A percentile compares a stretch with the other conserved stretches of the same genome.
These are phyloP conservation scores for Colletotrichum lupini DNA, from an alignment of 2,329 filamentous ascomycete species.

Conservation along the genomic window DNA sequence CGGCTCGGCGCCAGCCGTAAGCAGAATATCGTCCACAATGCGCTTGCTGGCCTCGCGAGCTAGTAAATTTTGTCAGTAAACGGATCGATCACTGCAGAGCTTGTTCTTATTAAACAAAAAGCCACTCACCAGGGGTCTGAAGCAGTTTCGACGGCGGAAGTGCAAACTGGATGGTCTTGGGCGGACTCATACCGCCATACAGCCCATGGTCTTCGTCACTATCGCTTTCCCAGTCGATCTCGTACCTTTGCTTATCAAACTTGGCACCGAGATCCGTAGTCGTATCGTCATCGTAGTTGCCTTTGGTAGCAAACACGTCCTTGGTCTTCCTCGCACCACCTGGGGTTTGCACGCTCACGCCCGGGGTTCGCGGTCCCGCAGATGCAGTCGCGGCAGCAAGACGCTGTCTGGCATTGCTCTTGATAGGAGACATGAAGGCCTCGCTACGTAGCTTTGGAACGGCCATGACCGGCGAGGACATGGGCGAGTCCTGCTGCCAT, in stretches of 20 bases:
- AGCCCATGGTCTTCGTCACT: constrained; percentile 71
- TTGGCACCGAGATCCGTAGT: constrained; percentile 33
- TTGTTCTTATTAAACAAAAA: too few species aligned
- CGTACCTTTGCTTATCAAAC: constrained; percentile 53
- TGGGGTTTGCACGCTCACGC: constrained; percentile 88
- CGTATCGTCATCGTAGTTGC: constrained; percentile 39
- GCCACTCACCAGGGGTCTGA: constrained; percentile 78
- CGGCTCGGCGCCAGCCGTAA: constrained; percentile 76
- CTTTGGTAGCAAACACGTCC: constrained; percentile 56
- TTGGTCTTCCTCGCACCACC: constrained; percentile 60
- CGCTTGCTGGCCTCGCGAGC: constrained; percentile 83
- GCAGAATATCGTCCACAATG: constrained; percentile 83
- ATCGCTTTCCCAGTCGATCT: constrained; percentile 81
- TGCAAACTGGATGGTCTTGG: constrained; percentile 92
- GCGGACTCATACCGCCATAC: constrained; percentile 84
- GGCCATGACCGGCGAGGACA: constrained; percentile 81
- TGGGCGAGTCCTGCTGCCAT: constrained; percentile 67
- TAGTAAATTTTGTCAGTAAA: constrained; percentile 44
- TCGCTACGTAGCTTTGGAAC: constrained; percentile 87
- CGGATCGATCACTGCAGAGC: background rate
- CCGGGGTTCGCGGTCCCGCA: constrained; percentile 74
- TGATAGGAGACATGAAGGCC: constrained; percentile 82
- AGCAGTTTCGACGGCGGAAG: constrained; percentile 80
- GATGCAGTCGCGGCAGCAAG: constrained; percentile 51
- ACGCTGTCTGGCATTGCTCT: constrained; percentile 56